Conservation (phyloP, 768 basidiomycete species). For the Collybia sordida region DNA sequence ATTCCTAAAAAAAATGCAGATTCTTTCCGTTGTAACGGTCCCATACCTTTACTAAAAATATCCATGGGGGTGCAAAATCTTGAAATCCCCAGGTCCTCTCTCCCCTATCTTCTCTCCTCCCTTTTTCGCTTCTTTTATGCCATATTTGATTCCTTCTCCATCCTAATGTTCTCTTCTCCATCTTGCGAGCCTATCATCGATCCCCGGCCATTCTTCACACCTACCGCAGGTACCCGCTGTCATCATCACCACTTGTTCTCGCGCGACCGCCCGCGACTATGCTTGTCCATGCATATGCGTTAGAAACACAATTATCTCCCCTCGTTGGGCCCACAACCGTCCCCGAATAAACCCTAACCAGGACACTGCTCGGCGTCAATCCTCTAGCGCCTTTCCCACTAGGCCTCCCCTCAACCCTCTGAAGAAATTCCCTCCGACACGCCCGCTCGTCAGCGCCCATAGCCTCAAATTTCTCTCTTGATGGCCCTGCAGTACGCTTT, state of each 20-base stretch:
- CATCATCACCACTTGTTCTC: background rate
- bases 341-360: background rate
- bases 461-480: constrained; percentile 52
- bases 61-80: background rate
- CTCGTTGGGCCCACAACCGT: constrained; percentile 9
- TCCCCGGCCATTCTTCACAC: constrained; percentile 6
- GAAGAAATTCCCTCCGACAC: constrained; percentile 72
- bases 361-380: background rate
- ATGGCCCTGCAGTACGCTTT: constrained; percentile 48
- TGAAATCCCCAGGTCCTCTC: too few species aligned
- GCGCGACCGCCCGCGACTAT: background rate
- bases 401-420: constrained; percentile 54
- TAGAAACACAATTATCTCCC: constrained; percentile 6
- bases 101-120: too few species aligned
- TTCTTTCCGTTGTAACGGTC: background rate
- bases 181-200: background rate
- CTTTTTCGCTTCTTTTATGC: constrained; percentile 24
- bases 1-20: too few species aligned
- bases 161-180: constrained; percentile 4
- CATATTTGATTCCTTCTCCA: constrained; percentile 24
- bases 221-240: background rate
- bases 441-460: constrained; percentile 58
- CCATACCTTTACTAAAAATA: background rate
- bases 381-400: constrained; percentile 20
- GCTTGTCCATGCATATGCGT: too few species aligned